Conservation (phyloP, 2,329 filamentous ascomycete genomes). For the Aspergillus pseudoviridinutans region DNA sequence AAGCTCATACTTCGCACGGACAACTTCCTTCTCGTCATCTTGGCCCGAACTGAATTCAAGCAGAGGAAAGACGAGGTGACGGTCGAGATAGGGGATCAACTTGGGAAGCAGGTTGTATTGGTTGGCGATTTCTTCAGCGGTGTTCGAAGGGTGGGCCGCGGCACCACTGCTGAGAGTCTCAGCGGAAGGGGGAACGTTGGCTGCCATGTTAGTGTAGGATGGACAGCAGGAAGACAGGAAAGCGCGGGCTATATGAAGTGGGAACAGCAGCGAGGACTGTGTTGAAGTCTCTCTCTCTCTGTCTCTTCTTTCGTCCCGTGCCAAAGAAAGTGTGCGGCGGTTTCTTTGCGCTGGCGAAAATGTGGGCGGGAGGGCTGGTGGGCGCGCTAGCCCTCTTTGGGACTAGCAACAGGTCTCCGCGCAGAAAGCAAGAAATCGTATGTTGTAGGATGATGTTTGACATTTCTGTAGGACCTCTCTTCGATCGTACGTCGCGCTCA, state of each 20-base stretch:
- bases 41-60: constrained; percentile 86
- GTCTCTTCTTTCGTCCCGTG: neutral
- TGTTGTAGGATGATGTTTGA: constrained; percentile 8
- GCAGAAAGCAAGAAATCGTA: constrained; percentile 20
- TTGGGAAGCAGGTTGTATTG: constrained; percentile 81
- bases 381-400: constrained; percentile 28
- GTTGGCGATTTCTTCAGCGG: constrained; percentile 56
- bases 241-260: constrained; percentile 14
- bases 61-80: constrained; percentile 93
- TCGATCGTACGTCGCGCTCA: constrained; percentile 1
- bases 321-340: constrained; percentile 21
- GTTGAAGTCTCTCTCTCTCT: constrained; percentile 1
- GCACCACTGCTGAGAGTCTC: constrained; percentile 49
- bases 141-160: constrained; percentile 42
- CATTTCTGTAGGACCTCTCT: constrained; percentile 5
- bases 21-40: constrained; percentile 73
- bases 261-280: constrained; percentile 11
- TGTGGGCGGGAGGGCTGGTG: constrained; percentile 29
- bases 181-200: constrained; percentile 46
- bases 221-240: constrained; percentile 10
- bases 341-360: constrained; percentile 27
- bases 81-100: constrained; percentile 86
- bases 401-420: constrained; percentile 23
- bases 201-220: constrained; percentile 46
- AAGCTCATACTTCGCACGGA: constrained; percentile 84